These are phyloP conservation scores for Pseudocercospora vitis DNA, from an alignment of 2,329 filamentous ascomycete species.

Conservation along the genomic window DNA sequence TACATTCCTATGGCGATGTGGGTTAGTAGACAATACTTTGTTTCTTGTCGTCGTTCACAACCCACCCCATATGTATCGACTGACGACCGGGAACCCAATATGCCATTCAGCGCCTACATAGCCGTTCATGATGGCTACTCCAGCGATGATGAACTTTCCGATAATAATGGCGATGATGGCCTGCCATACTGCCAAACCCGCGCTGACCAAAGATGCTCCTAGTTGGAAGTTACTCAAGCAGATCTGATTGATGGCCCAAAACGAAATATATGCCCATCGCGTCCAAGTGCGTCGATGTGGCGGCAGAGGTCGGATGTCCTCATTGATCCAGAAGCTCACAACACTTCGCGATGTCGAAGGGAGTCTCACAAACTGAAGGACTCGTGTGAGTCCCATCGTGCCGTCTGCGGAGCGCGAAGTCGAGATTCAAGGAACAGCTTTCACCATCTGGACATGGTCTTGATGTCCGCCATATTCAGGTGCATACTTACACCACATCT, in stretches of 20 bases:
- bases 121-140: conserved; percentile 59
- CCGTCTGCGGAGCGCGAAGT: not conserved
- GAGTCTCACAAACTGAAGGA: conserved; percentile 26
- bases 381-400: conserved; percentile 8
- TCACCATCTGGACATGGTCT: not conserved
- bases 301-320: conserved; percentile 45
- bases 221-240: conserved; percentile 41
- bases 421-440: not conserved
- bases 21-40: not conserved
- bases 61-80: conserved; percentile 55
- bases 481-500: not conserved
- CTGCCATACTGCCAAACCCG: conserved; percentile 46
- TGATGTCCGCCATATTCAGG: not conserved
- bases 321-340: conserved; percentile 42
- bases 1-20: conserved; percentile 44
- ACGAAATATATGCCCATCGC: conserved; percentile 40
- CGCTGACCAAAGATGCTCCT: conserved; percentile 40
- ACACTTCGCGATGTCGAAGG: conserved; percentile 30
- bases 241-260: conserved; percentile 46
- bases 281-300: conserved; percentile 43
- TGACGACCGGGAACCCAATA: conserved; percentile 56
- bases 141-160: conserved; percentile 53
- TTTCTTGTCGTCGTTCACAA: conserved; percentile 38
- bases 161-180: conserved; percentile 43
- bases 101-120: conserved; percentile 48